A percentile compares a stretch with the other conserved stretches of the same genome.
phyloP scores from a whole-genome alignment of 108 stramenopile genomes.

The Aurantiochytrium sp. region DNA sequence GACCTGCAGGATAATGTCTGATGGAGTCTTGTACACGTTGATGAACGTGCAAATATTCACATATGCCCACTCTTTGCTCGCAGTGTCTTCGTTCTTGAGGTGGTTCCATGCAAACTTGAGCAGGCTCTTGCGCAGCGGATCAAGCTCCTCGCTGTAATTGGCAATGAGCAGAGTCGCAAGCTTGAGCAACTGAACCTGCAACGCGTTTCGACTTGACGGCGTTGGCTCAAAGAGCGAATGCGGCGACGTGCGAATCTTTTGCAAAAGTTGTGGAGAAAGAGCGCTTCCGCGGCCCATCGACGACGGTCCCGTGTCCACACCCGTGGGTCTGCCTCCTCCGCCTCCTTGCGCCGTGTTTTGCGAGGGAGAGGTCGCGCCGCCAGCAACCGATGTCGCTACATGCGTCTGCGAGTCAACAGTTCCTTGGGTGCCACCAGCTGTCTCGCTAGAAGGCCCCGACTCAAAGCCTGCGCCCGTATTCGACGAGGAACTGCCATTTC shows the following conservation, averaged over 20 bases:
- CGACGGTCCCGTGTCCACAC: too few relatives aligned
- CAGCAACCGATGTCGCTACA: too few relatives aligned
- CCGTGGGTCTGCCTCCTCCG: too few relatives aligned
- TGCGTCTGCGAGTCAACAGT: too few relatives aligned
- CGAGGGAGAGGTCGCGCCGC: too few relatives aligned
- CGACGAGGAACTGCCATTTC: too few relatives aligned
- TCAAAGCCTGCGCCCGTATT: too few relatives aligned
- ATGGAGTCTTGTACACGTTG: slow-evolving; percentile 64
- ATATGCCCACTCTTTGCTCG: slow-evolving; percentile 82
- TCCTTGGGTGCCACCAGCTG: too few relatives aligned
- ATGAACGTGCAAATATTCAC: slow-evolving; percentile 73
- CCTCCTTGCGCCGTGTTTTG: too few relatives aligned
- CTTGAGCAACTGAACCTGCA: slow-evolving; percentile 72
- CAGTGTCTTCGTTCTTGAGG: slow-evolving; percentile 68
- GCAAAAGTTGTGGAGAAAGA: background rate
- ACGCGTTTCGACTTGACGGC: slow-evolving; percentile 10
- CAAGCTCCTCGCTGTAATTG: slow-evolving; percentile 49
- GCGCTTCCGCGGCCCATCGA: too few relatives aligned
- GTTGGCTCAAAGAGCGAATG: background rate
- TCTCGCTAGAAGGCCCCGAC: too few relatives aligned
- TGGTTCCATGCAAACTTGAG: slow-evolving; percentile 79
- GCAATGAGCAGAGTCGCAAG: slow-evolving; percentile 70
- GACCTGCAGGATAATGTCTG: slow-evolving; percentile 76
- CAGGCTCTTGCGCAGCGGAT: slow-evolving; percentile 60
- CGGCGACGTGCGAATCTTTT: background rate